Evolutionary conservation across 2,329 filamentous ascomycete species (phyloP).

Genomic region (Penicillium griseofulvum): DNA sequence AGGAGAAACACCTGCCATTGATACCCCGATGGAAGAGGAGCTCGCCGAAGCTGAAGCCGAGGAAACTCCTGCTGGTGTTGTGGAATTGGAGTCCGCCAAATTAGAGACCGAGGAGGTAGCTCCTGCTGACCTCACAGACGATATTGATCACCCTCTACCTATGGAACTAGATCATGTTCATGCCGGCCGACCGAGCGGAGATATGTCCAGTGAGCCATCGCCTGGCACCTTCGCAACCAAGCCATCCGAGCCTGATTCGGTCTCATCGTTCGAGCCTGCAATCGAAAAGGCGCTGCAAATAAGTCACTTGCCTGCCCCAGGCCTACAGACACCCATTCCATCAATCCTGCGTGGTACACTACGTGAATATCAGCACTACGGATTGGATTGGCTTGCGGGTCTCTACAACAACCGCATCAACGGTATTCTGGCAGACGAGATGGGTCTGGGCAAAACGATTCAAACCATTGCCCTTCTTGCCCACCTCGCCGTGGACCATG

Average conservation of each 20-base stretch:
- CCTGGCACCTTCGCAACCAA: constrained; percentile 45
- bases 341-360: constrained; percentile 82
- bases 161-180: constrained; percentile 19
- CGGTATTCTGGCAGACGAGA: constrained; percentile 94
- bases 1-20: constrained; percentile 9
- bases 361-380: constrained; percentile 93
- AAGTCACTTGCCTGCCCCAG: constrained; percentile 42
- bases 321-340: constrained; percentile 68
- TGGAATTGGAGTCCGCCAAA: neutral
- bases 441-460: constrained; percentile 97
- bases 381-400: constrained; percentile 94
- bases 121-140: neutral
- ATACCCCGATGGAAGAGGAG: constrained; percentile 13
- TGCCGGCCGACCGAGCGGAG: constrained; percentile 29
- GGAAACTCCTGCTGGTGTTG: neutral
- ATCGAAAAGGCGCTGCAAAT: constrained; percentile 36
- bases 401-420: constrained; percentile 91
- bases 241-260: constrained; percentile 45
- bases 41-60: neutral
- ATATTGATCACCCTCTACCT: constrained; percentile 3
- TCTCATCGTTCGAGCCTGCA: constrained; percentile 41
- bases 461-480: constrained; percentile 94
- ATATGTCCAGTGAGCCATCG: constrained; percentile 43
- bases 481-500: constrained; percentile 83
- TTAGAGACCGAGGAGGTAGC: neutral